Conservation (phyloP, 257 asterid genomes). For the Cynanchum wilfordii region DNA sequence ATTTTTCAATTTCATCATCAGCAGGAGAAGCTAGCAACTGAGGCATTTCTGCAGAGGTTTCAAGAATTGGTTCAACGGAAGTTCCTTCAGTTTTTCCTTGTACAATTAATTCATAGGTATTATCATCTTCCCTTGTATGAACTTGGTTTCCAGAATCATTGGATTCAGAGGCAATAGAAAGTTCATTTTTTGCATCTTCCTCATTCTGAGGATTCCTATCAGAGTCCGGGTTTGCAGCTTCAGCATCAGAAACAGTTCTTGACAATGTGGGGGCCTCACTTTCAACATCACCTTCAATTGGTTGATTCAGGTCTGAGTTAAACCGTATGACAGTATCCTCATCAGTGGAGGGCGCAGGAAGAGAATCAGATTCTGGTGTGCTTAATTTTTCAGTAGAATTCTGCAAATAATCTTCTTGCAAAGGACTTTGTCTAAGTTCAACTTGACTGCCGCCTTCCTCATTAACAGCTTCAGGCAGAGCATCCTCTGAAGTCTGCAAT, state of each 20-base stretch:
- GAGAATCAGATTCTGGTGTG: conserved; percentile 1
- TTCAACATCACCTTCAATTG: conserved; percentile 12
- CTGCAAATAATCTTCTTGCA: conserved; percentile 1
- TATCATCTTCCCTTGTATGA: not conserved
- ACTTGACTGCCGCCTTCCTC: conserved; percentile 13
- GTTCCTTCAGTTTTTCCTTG: not conserved
- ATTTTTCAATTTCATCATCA: conserved; percentile 12
- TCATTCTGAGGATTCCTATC: not conserved
- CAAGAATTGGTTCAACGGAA: not conserved
- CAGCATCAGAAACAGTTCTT: conserved; percentile 5
- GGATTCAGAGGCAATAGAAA: conserved; percentile 6
- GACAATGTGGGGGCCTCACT: conserved; percentile 4
- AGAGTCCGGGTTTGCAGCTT: not conserved
- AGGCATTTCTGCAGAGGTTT: conserved; percentile 12
- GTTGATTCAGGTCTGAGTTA: conserved; percentile 16
- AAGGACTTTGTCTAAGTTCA: conserved; percentile 7
- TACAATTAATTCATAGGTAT: not conserved
- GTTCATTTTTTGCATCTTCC: conserved; percentile 8
- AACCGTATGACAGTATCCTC: conserved; percentile 7
- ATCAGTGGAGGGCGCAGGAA: not conserved
- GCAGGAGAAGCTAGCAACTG: conserved; percentile 1
- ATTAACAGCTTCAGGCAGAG: conserved; percentile 7
- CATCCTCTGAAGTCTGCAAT: not conserved
- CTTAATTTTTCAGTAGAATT: conserved; percentile 14
- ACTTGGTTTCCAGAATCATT: not conserved